Base-by-base conservation (phyloP, 129 eudicot species). In the Apium graveolens region DNA sequence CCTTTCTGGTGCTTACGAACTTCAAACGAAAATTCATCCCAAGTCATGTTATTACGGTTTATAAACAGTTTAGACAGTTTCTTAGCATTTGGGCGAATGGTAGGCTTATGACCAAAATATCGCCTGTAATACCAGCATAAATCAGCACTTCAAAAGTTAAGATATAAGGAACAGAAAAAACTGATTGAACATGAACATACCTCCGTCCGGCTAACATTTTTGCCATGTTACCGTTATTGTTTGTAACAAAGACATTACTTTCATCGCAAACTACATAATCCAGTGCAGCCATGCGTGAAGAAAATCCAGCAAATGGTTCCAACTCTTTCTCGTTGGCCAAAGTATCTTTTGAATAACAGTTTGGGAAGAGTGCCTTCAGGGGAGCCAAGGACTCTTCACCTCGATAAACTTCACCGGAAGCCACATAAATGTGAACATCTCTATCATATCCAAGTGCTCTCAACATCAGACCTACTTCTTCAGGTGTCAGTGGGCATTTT, bases 251-350 rank as follows among this genome's bases (percentile, higher is more conserved):
- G 27, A 92, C 91, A 53, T 90, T 88, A 49, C 97, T 92, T 78
- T 92, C 93, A 45, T 90, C 97, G 29, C 97, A 92, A 43, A 92
- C 98, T 1, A 90, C 87, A 83, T 87, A 93, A 82, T 93, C 98
- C 75, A 93, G 83, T 13, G 98, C 98, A 73, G 98, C 98, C 98
- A 93, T 88, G 65, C 93, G 96, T 77, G 98, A 90, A 45, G 98
- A 93, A 76, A 93, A 93, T 8, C 49, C 45, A 78, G 89, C 69
- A 87, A 90, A 93, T 5, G 91, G 92, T 86, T 83, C 86, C 79
- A 93, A 73, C 81, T 93, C 98, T 46, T 87, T 81, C 82, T 81
- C 79, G 79, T 86, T 80, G 73, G 93, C 86, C 31, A 93, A 80
- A 70, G 91, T 82, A 51, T 93, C 92, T 93, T 93, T 93, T 35